Evolutionary conservation across 495 filamentous ascomycete species (phyloP).

Genomic region (Letharia columbiana): DNA sequence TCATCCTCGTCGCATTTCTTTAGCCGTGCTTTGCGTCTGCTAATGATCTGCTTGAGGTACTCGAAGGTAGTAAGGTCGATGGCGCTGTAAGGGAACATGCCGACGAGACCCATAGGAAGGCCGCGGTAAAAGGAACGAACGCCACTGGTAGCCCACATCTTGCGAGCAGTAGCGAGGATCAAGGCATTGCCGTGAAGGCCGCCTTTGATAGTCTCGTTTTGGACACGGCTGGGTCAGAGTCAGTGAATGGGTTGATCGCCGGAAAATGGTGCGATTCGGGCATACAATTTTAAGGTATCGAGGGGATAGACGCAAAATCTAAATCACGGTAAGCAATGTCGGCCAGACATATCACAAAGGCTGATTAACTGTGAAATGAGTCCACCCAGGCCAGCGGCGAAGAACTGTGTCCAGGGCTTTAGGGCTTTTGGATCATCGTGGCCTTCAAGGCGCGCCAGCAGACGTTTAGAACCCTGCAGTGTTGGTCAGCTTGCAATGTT

Average conservation of each 20-base stretch:
- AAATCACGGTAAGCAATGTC: slow-evolving; percentile 21
- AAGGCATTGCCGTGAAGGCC: slow-evolving; percentile 78
- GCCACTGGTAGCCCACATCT: slow-evolving; percentile 73
- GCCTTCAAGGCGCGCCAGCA: slow-evolving; percentile 78
- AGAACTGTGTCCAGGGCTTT: slow-evolving; percentile 73
- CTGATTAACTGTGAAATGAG: slow-evolving; percentile 77
- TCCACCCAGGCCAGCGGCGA: slow-evolving; percentile 82
- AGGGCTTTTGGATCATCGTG: slow-evolving; percentile 74
- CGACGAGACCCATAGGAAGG: slow-evolving; percentile 80
- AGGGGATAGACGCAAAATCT: slow-evolving; percentile 92
- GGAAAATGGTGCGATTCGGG: neutral
- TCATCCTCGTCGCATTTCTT: slow-evolving; percentile 74
- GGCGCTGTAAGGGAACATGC: slow-evolving; percentile 96
- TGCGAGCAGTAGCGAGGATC: slow-evolving; percentile 68
- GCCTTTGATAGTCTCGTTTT: slow-evolving; percentile 84
- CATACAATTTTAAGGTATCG: slow-evolving; percentile 92
- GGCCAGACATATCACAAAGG: neutral
- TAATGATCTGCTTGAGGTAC: slow-evolving; percentile 68
- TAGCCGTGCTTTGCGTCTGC: slow-evolving; percentile 59
- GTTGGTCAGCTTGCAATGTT: slow-evolving; percentile 17
- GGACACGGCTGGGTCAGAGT: slow-evolving; percentile 56
- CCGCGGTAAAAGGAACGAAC: slow-evolving; percentile 79
- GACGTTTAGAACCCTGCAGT: slow-evolving; percentile 71
- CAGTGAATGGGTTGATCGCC: slow-evolving; percentile 20
- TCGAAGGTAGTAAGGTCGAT: slow-evolving; percentile 96